Base-by-base conservation (phyloP, 805 yeast genomes). In the Torulaspora quercuum region DNA sequence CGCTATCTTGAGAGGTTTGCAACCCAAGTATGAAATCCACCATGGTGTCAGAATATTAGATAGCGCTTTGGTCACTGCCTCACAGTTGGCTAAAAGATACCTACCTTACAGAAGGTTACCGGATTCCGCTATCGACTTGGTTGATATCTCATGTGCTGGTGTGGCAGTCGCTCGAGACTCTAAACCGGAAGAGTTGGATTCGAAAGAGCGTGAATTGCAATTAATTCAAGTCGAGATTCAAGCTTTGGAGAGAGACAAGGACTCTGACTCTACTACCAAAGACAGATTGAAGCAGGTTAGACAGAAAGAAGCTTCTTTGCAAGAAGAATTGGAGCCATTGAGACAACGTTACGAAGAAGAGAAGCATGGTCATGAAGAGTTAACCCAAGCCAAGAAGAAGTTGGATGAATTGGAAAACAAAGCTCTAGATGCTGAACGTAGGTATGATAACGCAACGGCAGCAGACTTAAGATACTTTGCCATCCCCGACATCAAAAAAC, bases 111-210 rank as follows among this genome's bases (percentile, higher is more conserved):
- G 98, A 66, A 85, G 89, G 61, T 71, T 92, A 49, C 98, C 98
- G 7, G 98, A 90, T 61, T 86, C 95, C 17, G 98, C 98, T 1
- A 92, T 90, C 40, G 98, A 90, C 64, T 70, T 90, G 51, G 87
- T 90, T 48, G 98, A 90, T 68, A 97, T 92, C 60, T 75, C 96
- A 5, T 94, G 97, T 28, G 97, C 97, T 3, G 75, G 95, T 39
- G 97, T 92, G 27, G 97, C 97, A 1, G 98, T 92, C 35, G 95
- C 96, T 3, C 79, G 98, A 65, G 98, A 92, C 61, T 90, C 97
- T 3, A 87, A 86, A 61, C 98, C 98, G 1, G 98, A 92, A 64
- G 96, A 88, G 61, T 73, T 92, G 53, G 98, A 92, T 67, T 82
- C 80, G 29, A 75, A 88, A 50, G 98, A 92, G 65, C 84, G 98